These are phyloP conservation scores for Trametes punicea DNA, from an alignment of 768 basidiomycete genomes.

Conservation along the genomic window DNA sequence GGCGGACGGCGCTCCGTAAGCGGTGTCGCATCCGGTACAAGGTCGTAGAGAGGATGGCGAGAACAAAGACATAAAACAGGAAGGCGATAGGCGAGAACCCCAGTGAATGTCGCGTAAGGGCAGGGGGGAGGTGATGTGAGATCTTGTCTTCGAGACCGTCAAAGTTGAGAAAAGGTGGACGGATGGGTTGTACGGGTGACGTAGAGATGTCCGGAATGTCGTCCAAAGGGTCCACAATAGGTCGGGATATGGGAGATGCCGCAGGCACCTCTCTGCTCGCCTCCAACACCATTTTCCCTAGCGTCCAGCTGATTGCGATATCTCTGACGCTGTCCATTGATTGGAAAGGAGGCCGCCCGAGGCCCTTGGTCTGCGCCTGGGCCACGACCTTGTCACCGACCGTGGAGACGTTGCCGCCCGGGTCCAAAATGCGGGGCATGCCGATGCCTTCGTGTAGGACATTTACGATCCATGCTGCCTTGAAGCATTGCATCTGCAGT, in stretches of 20 bases:
- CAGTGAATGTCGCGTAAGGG: constrained; percentile 58
- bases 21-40: constrained; percentile 57
- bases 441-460: constrained; percentile 95
- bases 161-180: constrained; percentile 57
- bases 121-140: constrained; percentile 62
- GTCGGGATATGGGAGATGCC: constrained; percentile 42
- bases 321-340: constrained; percentile 88
- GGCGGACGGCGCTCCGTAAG: constrained; percentile 42
- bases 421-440: constrained; percentile 86
- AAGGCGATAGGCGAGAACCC: constrained; percentile 71
- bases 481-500: constrained; percentile 98
- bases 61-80: constrained; percentile 48
- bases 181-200: constrained; percentile 60
- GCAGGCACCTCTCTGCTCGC: constrained; percentile 82
- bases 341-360: constrained; percentile 85
- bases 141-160: constrained; percentile 61
- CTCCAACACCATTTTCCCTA: constrained; percentile 98
- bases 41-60: constrained; percentile 42
- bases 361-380: constrained; percentile 79
- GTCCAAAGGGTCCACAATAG: constrained; percentile 72
- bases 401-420: constrained; percentile 73
- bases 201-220: constrained; percentile 50
- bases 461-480: constrained; percentile 97
- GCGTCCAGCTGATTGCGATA: constrained; percentile 95
- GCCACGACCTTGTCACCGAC: constrained; percentile 65